A percentile compares a stretch with the other conserved stretches of the same genome.
These are phyloP conservation scores for Rubus idaeus DNA, from an alignment of 306 rosid genomes.

Conservation along the genomic window DNA sequence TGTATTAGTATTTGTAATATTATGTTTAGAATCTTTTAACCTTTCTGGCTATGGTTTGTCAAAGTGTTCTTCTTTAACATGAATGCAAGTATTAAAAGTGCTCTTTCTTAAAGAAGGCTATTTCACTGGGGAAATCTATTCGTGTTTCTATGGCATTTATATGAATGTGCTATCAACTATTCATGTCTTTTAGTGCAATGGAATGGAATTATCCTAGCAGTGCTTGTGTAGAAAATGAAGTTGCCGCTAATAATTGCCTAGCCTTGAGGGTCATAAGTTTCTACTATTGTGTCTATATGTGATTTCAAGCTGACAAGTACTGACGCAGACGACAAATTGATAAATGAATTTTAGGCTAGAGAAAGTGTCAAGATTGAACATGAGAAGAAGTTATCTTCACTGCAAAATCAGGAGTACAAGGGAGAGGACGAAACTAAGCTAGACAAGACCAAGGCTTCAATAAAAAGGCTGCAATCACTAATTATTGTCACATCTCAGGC, in stretches of 20 bases:
- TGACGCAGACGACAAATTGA: constrained; percentile 27
- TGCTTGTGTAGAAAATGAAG: neutral
- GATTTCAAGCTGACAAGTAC: constrained; percentile 22
- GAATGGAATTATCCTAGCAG: neutral
- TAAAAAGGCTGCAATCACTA: constrained; percentile 80
- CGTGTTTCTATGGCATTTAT: neutral
- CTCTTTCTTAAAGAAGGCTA: neutral
- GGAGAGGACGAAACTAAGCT: constrained; percentile 87
- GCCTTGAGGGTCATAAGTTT: no score
- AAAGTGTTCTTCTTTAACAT: neutral
- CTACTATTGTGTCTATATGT: constrained; percentile 30
- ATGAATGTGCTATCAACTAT: neutral
- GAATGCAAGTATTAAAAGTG: neutral
- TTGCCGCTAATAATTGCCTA: no score
- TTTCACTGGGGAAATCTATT: neutral
- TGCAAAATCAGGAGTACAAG: constrained; percentile 92
- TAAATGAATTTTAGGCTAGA: constrained; percentile 57
- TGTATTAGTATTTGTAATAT: neutral
- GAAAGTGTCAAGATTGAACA: constrained; percentile 93
- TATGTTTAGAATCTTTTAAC: neutral
- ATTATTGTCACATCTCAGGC: constrained; percentile 94
- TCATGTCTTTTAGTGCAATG: neutral
- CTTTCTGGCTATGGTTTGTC: neutral
- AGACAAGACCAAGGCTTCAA: constrained; percentile 86
- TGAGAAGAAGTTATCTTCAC: constrained; percentile 71